These are phyloP conservation scores for Pochonia chlamydosporia DNA, from an alignment of 2,329 filamentous ascomycete genomes.

Conservation along the genomic window DNA sequence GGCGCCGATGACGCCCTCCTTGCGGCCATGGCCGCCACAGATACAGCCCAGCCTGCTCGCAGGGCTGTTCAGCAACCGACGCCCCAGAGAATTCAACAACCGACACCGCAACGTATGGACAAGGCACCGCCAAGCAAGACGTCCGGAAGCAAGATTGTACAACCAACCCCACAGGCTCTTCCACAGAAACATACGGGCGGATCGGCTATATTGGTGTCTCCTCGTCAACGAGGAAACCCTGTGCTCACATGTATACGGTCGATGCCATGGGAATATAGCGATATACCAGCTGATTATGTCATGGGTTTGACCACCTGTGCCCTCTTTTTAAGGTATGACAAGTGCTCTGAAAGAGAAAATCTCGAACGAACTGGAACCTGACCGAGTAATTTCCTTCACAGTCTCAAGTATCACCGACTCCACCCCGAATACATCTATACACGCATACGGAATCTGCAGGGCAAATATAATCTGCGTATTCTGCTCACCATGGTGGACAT, in stretches of 20 bases:
- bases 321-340: constrained; percentile 65
- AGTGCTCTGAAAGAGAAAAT: too few relatives aligned
- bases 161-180: constrained; percentile 84
- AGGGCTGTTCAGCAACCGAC: constrained; percentile 30
- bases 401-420: constrained; percentile 92
- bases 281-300: constrained; percentile 92
- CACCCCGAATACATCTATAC: constrained; percentile 98
- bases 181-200: constrained; percentile 59
- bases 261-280: constrained; percentile 91
- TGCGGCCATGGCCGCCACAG: constrained; percentile 48
- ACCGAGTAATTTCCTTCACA: constrained; percentile 14
- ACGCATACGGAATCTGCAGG: constrained; percentile 76
- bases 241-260: constrained; percentile 77
- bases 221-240: constrained; percentile 91
- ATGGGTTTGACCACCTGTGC: constrained; percentile 83
- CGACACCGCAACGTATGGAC: constrained; percentile 51
- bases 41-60: constrained; percentile 22
- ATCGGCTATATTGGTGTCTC: constrained; percentile 82
- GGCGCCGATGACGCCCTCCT: constrained; percentile 52
- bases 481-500: constrained; percentile 93
- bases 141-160: constrained; percentile 57
- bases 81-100: constrained; percentile 39
- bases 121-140: constrained; percentile 37
- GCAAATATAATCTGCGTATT: constrained; percentile 81
- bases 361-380: background rate